These are phyloP conservation scores for Picea glauca DNA, from an alignment of 75 land plant species.

Conservation along the genomic window DNA sequence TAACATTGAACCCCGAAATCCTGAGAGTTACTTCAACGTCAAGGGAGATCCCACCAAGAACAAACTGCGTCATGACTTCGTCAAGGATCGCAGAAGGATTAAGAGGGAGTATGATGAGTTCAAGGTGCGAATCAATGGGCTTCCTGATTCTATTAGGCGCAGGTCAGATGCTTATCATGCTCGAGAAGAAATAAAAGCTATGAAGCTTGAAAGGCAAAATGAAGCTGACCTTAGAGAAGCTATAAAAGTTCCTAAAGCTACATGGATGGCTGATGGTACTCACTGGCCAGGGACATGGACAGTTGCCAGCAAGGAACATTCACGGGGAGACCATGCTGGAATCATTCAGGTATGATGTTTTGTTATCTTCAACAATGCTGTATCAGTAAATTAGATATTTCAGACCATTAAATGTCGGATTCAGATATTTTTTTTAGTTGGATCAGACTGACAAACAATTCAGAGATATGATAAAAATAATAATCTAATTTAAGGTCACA, in stretches of 20 bases:
- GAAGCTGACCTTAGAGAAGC: slow-evolving; percentile 15
- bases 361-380: background rate
- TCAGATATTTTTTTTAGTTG: background rate
- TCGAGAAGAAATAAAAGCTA: slow-evolving; percentile 43
- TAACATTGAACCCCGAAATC: slow-evolving; percentile 52
- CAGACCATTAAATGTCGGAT: background rate
- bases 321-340: slow-evolving; percentile 37
- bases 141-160: slow-evolving; percentile 60
- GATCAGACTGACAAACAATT: too few species aligned
- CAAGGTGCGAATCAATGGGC: slow-evolving; percentile 60
- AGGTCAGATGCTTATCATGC: slow-evolving; percentile 66
- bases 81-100: slow-evolving; percentile 56
- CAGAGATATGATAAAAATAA: background rate
- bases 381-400: background rate
- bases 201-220: slow-evolving; percentile 12
- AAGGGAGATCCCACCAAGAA: slow-evolving; percentile 56
- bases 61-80: slow-evolving; percentile 53
- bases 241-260: slow-evolving; percentile 39
- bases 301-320: slow-evolving; percentile 10
- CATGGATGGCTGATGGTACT: slow-evolving; percentile 60
- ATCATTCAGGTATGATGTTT: slow-evolving; percentile 32
- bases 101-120: slow-evolving; percentile 72
- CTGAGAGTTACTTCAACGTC: slow-evolving; percentile 47
- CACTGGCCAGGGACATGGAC: slow-evolving; percentile 56
- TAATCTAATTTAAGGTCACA: background rate